Percentiles rank a stretch among this genome's conserved stretches.
Conservation (phyloP, 2,329 filamentous ascomycete genomes). For the Alternaria consortialis region DNA sequence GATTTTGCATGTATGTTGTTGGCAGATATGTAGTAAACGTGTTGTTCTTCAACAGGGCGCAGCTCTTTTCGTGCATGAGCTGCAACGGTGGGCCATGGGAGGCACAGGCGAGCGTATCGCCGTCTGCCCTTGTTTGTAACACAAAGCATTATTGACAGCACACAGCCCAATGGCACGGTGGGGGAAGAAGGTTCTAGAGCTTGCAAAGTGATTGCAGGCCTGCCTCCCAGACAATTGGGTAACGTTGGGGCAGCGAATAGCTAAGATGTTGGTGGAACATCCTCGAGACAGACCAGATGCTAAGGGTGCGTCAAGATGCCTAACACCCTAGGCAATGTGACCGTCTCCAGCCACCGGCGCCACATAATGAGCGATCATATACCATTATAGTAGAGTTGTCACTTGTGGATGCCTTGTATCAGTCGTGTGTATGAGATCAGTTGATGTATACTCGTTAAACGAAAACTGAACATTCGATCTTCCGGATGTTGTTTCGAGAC, state of each 20-base stretch:
- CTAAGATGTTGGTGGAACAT: neutral
- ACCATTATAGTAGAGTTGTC: no score
- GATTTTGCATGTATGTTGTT: neutral
- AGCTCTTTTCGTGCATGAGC: slow-evolving; percentile 15
- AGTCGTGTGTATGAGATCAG: neutral
- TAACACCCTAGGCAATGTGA: no score
- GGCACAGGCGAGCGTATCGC: slow-evolving; percentile 25
- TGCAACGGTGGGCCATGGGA: slow-evolving; percentile 8
- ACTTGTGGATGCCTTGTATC: no score
- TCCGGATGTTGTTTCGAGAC: neutral
- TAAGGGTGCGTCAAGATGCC: no score
- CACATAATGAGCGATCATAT: no score
- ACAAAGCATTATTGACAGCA: slow-evolving; percentile 5
- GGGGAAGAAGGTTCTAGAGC: neutral
- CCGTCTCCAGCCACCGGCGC: no score
- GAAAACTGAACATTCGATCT: neutral
- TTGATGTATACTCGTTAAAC: neutral
- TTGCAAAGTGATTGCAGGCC: neutral
- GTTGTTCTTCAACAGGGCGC: slow-evolving; percentile 13
- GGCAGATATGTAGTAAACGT: slow-evolving; percentile 1
- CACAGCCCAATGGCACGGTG: neutral
- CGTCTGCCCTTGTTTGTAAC: neutral
- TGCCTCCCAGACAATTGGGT: neutral
- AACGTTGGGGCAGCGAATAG: neutral
- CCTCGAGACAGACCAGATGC: neutral